Base-by-base conservation (phyloP, 306 rosid genomes). In the Dalbergia oliveri region DNA sequence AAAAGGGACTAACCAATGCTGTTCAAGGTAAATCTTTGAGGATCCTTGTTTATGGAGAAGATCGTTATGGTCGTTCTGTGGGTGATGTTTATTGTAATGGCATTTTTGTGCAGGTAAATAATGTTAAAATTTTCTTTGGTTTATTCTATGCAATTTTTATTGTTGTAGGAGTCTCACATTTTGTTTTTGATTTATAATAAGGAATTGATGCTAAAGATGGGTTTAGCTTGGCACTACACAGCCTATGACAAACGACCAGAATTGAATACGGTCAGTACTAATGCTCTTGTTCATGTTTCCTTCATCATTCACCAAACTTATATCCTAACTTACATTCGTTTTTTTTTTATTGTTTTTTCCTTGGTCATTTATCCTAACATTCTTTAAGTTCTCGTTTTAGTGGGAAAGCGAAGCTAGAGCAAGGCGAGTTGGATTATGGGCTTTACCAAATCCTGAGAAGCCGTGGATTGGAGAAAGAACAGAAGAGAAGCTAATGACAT, bases 171-270 rank as follows among this genome's bases (percentile, higher is more conserved):
- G 8, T 39, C 26, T 37, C 13, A 16, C 43, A n/a, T 39, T 39
- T 41, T 33, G 45, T 14, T n/a, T n/a, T 37, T 39, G 3, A n/a
- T 16, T 66, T 39, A 39, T 35, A 39, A 66, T 37, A 66, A 66
- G 71, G 71, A 66, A 18, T 66, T 66, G 51, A 66, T 66, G 53
- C 50, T 64, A 12, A 93, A 93, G 88, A 93, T 89, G 56, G 98
- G 99, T n/a, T 35, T 82, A 43, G 99, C 97, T 37, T 95, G 98
- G 97, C 99, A 95, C 72, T 95, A 95, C 76, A 0, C 70, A 8
- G 98, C 96, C 66, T 95, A 93, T 35, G 99, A 95, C 83, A 71
- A 90, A 72, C 91, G 97, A 12, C 39, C 81, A 2, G 97, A 95
- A 71, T 72, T 95, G 6, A 92, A 87, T 72, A 82, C 18, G 15